phyloP scores from a whole-genome alignment of 441 rosid genomes.

The Pelargonium citronellum region DNA sequence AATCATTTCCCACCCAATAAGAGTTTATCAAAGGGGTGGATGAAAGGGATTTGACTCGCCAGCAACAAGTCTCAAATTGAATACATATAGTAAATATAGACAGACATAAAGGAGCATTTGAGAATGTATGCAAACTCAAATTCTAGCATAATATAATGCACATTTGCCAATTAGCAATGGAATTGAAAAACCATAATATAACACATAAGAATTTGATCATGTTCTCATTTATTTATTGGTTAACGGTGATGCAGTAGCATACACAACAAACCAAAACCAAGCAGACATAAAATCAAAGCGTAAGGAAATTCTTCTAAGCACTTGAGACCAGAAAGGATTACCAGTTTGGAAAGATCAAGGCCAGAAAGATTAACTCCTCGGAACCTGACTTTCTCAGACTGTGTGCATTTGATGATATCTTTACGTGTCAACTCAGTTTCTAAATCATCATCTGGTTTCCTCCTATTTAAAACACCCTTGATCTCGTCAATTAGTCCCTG shows the following conservation, averaged over 20 bases:
- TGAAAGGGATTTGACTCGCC: not conserved
- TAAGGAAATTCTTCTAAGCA: constrained; percentile 12
- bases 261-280: constrained; percentile 9
- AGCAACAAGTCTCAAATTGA: constrained; percentile 5
- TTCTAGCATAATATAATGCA: not conserved
- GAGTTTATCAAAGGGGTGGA: not conserved
- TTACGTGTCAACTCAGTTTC: constrained; percentile 64
- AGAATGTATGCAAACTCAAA: not conserved
- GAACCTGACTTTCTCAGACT: constrained; percentile 65
- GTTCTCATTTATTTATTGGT: not conserved
- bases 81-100: not conserved
- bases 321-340: constrained; percentile 26
- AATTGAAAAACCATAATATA: not conserved
- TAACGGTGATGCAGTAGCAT: not conserved
- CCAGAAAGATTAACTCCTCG: constrained; percentile 87
- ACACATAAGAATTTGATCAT: not conserved
- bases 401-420: constrained; percentile 86
- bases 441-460: constrained; percentile 48
- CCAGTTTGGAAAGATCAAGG: constrained; percentile 91
- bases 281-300: not conserved
- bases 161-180: not conserved
- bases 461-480: constrained; percentile 34
- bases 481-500: constrained; percentile 74
- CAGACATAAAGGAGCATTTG: not conserved
- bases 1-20: not conserved